These are phyloP conservation scores for Dictyostelium firmibasis DNA, from an alignment of 78 protist species.

Conservation along the genomic window DNA sequence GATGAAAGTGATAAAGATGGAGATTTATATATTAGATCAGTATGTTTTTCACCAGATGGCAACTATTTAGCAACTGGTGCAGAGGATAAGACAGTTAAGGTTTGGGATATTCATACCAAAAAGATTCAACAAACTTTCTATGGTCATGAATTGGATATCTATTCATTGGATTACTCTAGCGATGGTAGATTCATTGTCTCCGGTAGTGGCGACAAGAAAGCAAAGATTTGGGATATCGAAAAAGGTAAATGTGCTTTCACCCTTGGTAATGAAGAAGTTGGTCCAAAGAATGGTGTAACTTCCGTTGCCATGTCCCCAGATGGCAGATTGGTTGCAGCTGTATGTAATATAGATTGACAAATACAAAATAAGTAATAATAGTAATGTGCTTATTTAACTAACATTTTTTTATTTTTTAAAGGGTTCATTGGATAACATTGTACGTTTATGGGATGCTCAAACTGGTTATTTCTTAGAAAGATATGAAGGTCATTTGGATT, in stretches of 20 bases:
- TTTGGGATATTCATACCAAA: conserved; percentile 54
- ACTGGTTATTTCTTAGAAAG: conserved; percentile 88
- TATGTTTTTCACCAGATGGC: conserved; percentile 94
- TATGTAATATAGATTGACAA: too few relatives aligned
- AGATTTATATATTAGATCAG: conserved; percentile 87
- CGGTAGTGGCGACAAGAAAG: conserved; percentile 92
- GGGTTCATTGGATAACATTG: conserved; percentile 91
- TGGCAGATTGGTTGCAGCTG: conserved; percentile 86
- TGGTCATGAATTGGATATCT: conserved; percentile 92
- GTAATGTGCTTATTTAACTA: too few relatives aligned
- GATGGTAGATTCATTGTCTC: conserved; percentile 90
- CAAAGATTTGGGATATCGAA: conserved; percentile 88
- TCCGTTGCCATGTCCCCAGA: conserved; percentile 90
- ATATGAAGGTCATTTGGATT: conserved; percentile 92
- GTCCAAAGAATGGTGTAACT: conserved; percentile 94
- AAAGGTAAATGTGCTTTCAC: conserved; percentile 79
- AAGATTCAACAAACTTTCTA: conserved; percentile 58
- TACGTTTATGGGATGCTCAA: conserved; percentile 89
- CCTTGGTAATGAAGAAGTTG: conserved; percentile 89
- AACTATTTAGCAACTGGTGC: conserved; percentile 66
- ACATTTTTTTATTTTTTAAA: not conserved
- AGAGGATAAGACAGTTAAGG: conserved; percentile 52
- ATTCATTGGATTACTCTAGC: conserved; percentile 89
- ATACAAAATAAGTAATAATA: not conserved
- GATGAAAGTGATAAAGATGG: conserved; percentile 80